These are phyloP conservation scores for Prunus dulcis DNA, from an alignment of 306 rosid genomes.

Conservation along the genomic window DNA sequence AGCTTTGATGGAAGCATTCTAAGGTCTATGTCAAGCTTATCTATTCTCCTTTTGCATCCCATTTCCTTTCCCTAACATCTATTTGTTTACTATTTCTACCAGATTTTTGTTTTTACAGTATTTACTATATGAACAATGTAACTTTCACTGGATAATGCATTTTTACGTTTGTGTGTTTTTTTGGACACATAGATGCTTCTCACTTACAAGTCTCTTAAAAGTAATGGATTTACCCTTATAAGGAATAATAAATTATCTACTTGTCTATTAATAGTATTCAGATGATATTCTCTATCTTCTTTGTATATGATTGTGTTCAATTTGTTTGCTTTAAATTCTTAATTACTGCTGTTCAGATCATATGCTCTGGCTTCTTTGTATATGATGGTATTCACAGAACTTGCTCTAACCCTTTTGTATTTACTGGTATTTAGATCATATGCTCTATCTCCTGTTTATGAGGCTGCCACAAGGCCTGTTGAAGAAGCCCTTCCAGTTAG, in stretches of 20 bases:
- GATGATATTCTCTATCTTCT: neutral
- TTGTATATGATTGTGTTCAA: slow-evolving; percentile 32
- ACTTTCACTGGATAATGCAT: neutral
- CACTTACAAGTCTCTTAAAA: neutral
- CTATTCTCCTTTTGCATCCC: slow-evolving; percentile 14
- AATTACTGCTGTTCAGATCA: neutral
- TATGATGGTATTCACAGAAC: slow-evolving; percentile 23
- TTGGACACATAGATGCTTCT: neutral
- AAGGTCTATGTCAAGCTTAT: slow-evolving; percentile 54
- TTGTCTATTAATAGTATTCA: neutral
- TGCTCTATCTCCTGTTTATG: slow-evolving; percentile 48
- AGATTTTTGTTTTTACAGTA: neutral
- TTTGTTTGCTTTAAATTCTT: slow-evolving; percentile 46
- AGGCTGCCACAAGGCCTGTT: slow-evolving; percentile 51
- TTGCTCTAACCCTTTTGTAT: slow-evolving; percentile 2
- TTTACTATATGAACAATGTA: neutral
- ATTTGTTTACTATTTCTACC: neutral
- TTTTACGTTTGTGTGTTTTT: neutral
- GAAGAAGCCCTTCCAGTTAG: slow-evolving; percentile 47
- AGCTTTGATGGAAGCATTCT: slow-evolving; percentile 88
- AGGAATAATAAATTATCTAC: neutral
- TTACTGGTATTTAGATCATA: slow-evolving; percentile 66
- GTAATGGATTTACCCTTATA: neutral
- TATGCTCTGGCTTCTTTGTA: neutral
- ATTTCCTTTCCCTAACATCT: slow-evolving; percentile 8